These are phyloP conservation scores for Diaporthe sp. DNA, from an alignment of 2,329 filamentous ascomycete species.

Conservation along the genomic window DNA sequence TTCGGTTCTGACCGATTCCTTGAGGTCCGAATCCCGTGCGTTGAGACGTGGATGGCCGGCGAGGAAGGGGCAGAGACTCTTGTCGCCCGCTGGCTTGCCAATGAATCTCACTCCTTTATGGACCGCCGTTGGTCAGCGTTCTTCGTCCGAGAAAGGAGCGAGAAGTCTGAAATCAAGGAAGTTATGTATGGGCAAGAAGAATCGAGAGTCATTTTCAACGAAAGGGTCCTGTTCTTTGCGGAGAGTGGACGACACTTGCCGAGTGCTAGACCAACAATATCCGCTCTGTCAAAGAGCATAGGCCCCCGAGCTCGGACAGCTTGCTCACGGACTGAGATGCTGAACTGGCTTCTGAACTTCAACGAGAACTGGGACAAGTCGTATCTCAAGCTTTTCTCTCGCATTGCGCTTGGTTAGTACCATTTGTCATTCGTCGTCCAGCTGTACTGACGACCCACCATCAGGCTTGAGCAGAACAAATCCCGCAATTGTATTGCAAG, in stretches of 20 bases:
- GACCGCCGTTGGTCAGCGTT: constrained; percentile 64
- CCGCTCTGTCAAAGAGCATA: constrained; percentile 45
- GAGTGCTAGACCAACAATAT: background rate
- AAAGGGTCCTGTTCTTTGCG: constrained; percentile 68
- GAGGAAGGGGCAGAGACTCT: constrained; percentile 49
- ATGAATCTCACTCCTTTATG: constrained; percentile 57
- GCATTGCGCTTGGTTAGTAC: constrained; percentile 65
- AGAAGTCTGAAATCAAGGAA: constrained; percentile 55
- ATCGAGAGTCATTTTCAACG: constrained; percentile 50
- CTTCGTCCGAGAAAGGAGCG: constrained; percentile 54
- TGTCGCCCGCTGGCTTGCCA: constrained; percentile 58
- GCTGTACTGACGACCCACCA: background rate
- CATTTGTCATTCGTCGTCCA: background rate
- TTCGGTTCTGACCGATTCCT: constrained; percentile 73
- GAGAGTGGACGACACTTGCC: constrained; percentile 62
- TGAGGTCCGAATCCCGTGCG: constrained; percentile 65
- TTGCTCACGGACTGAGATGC: constrained; percentile 50
- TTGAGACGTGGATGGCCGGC: constrained; percentile 49
- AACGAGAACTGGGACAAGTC: constrained; percentile 59
- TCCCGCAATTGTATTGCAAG: constrained; percentile 60
- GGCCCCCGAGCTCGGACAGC: constrained; percentile 43
- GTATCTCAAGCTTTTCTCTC: constrained; percentile 70
- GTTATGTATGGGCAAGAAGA: constrained; percentile 48
- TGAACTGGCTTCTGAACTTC: constrained; percentile 67
- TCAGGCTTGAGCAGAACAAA: constrained; percentile 66